Evolutionary conservation across 2,329 filamentous ascomycete species (phyloP), one percentile per base, ranked within the genome.

Genomic region (Phialophora verrucosa): DNA sequence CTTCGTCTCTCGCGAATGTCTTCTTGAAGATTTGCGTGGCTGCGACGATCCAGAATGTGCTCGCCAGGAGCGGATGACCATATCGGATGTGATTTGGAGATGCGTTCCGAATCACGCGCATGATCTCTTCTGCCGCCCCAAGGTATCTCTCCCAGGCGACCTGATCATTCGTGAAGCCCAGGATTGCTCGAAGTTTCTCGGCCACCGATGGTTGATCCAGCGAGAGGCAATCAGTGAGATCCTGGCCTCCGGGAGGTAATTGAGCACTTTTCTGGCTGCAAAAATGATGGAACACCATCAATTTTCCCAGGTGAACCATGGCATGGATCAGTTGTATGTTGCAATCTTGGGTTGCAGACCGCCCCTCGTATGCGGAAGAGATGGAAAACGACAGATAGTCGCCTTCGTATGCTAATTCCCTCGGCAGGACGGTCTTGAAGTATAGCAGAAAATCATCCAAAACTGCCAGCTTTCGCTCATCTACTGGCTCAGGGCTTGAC

Each of bases 11-110:
- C 17, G 38, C 38, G n/a, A 57, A 47, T n/a, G 27, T 42, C 32
- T 49, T 44, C 25, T 57, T 55, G 27, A 63, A 63, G 14, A 63
- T 27, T 11, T 63, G 60, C 5, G 44, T 49, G 11, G 60, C 60
- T 12, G 60, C 60, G 10, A 25, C 51, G 20, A 63, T 63, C 60
- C 60, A 63, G 20, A 63, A 49, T 8, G 60, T 63, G 11, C 51
- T 56, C 12, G 60, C 60, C 4, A 56, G 42, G n/a, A 56, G 53
- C 7, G 60, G 60, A 63, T 63, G 50, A 49, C 50, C 51, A n/a
- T 63, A 63, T 50, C 51, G 35, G 7, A 63, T 49, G 25, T 63
- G 60, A 23, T 57, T 50, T 5, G 50, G 51, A 8, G 51, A 55
- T 2, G 51, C 35, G n/a, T 63, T 55, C 14, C 51, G 60, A 7